A percentile compares a stretch with the other conserved stretches of the same genome.
These are phyloP conservation scores for Populus tomentosa DNA, from an alignment of 441 rosid species.

Conservation along the genomic window DNA sequence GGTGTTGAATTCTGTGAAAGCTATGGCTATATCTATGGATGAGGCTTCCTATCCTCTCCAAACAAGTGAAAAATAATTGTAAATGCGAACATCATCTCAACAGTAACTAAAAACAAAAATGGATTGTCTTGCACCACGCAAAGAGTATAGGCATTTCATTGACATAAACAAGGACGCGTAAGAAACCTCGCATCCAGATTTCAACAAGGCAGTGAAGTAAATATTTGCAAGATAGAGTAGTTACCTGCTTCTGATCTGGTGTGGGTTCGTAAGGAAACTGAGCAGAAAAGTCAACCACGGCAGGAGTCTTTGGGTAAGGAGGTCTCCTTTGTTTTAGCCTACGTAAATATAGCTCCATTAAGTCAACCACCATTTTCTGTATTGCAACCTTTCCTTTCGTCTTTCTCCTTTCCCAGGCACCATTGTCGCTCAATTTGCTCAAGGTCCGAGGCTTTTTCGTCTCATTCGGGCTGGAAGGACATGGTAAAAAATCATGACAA, in stretches of 20 bases:
- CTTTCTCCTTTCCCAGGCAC: slow-evolving; percentile 87
- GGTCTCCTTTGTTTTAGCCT: slow-evolving; percentile 84
- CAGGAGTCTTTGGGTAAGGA: slow-evolving; percentile 67
- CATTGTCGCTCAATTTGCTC: slow-evolving; percentile 85
- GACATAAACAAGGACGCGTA: not conserved
- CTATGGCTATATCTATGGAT: not conserved
- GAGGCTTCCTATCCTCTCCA: not conserved
- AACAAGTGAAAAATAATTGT: not conserved
- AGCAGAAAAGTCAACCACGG: slow-evolving; percentile 59
- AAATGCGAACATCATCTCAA: not conserved
- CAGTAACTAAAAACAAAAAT: not conserved
- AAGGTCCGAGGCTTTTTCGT: slow-evolving; percentile 66
- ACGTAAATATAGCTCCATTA: slow-evolving; percentile 96
- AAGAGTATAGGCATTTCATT: not conserved
- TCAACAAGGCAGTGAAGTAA: slow-evolving; percentile 7
- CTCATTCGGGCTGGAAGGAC: slow-evolving; percentile 71
- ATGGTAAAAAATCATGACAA: slow-evolving; percentile 6
- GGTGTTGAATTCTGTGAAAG: not conserved
- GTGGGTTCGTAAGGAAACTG: slow-evolving; percentile 84
- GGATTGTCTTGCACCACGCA: not conserved
- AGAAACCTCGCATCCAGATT: not conserved
- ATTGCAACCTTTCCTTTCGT: slow-evolving; percentile 94
- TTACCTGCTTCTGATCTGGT: slow-evolving; percentile 85
- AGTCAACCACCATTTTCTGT: slow-evolving; percentile 96
- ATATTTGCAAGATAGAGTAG: not conserved